phyloP scores from a whole-genome alignment of 106 monocot genomes.

The Platanthera zijinensis region DNA sequence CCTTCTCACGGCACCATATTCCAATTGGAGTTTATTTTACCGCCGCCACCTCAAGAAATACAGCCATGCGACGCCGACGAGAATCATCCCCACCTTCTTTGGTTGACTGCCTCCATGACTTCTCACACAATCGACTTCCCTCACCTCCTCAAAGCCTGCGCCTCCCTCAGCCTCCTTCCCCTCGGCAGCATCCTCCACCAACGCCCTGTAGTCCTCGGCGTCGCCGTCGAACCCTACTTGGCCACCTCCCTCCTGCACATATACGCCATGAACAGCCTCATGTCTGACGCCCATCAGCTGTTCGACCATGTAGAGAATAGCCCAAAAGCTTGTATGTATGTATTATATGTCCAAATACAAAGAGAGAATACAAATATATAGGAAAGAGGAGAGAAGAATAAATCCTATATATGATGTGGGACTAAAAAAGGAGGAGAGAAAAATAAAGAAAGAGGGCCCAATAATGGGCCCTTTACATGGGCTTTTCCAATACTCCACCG shows the following conservation, averaged over 20 bases:
- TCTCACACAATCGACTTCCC: conserved; percentile 18
- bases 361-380: too few species aligned
- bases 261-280: conserved; percentile 23
- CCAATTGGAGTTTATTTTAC: not conserved
- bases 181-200: conserved; percentile 36
- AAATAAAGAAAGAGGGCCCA: too few species aligned
- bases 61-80: not conserved
- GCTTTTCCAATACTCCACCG: too few species aligned
- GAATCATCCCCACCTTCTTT: not conserved
- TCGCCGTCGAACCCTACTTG: conserved; percentile 28
- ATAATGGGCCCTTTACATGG: too few species aligned
- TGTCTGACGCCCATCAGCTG: conserved; percentile 22
- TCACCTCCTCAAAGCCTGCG: conserved; percentile 27
- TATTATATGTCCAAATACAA: too few species aligned
- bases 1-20: not conserved
- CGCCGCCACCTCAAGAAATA: not conserved
- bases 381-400: too few species aligned
- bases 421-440: too few species aligned
- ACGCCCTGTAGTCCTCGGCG: conserved; percentile 32
- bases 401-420: too few species aligned
- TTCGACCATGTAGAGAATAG: too few species aligned
- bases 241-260: conserved; percentile 51
- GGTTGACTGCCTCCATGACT: not conserved
- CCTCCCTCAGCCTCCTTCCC: conserved; percentile 12
- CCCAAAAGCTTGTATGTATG: too few species aligned